Evolutionary conservation across 805 yeast species (phyloP), one percentile per base, ranked within the genome.

Genomic region (Ogataea pignaliae): DNA sequence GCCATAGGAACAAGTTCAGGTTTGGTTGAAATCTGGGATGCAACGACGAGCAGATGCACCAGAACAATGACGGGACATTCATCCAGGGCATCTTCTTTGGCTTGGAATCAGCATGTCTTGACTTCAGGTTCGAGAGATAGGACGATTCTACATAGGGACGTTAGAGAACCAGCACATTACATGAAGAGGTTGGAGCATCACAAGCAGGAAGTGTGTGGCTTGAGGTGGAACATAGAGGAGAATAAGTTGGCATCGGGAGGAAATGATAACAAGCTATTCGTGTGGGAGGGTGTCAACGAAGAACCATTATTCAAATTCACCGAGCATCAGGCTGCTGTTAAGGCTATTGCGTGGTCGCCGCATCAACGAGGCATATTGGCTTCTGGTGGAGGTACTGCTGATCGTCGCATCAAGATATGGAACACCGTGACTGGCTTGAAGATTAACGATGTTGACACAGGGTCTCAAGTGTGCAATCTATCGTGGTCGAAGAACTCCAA

Each of bases 311-410:
- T 82, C 58, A 82, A 73, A 46, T 85, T 89, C 55, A 71, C 74
- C 2, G 96, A 88, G 50, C 98, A 93, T 62, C 79, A 78, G 14
- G 97, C 98, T 1, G 99, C 99, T 0, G 95, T 93, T 3, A 93
- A 93, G 65, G 99, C 98, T 0, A 75, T 93, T 42, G 87, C 96
- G 2, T 93, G 99, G 99, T 86, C 95, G 1, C 98, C 99, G 2
- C 98, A 93, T 60, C 96, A 88, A 60, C 71, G 97, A 43, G 97
- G 98, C 1, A 75, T 90, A 3, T 64, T 93, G 43, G 98, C 98
- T 1, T 79, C 93, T 1, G 99, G 99, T 13, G 99, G 99, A 15
- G 99, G 99, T 32, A 89, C 98, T 0, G 90, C 95, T 1, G 99
- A 93, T 64, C 80, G 91, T 45, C 76, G 83, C 34, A 84, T 93